Conservation (phyloP, 2,329 filamentous ascomycete genomes). For the Macrophomina phaseolina region DNA sequence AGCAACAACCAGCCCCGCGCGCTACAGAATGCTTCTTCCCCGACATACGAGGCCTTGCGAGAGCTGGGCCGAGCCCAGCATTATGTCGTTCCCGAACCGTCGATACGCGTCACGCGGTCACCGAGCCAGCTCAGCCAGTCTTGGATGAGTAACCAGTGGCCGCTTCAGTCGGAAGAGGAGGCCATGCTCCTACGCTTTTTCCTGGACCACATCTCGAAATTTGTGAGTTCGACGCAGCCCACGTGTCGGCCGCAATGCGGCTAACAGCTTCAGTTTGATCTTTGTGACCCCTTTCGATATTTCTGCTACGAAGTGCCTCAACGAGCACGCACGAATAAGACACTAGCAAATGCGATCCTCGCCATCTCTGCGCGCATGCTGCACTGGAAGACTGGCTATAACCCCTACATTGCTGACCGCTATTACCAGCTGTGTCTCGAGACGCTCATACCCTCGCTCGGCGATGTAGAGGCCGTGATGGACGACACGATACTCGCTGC, state of each 20-base stretch:
- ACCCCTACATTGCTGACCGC: slow-evolving; percentile 49
- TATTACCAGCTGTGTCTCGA: slow-evolving; percentile 50
- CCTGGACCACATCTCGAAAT: slow-evolving; percentile 44
- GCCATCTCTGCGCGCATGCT: slow-evolving; percentile 51
- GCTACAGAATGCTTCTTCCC: slow-evolving; percentile 27
- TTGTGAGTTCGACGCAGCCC: slow-evolving; percentile 33
- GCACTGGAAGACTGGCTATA: slow-evolving; percentile 47
- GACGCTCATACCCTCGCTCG: slow-evolving; percentile 48
- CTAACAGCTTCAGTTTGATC: slow-evolving; percentile 38
- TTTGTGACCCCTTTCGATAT: slow-evolving; percentile 42
- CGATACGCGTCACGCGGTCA: neutral
- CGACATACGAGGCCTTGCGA: slow-evolving; percentile 31
- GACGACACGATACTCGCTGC: slow-evolving; percentile 50
- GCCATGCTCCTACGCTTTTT: slow-evolving; percentile 45
- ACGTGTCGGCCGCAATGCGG: slow-evolving; percentile 20
- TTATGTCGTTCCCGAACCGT: slow-evolving; percentile 3
- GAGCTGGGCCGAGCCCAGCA: slow-evolving; percentile 28
- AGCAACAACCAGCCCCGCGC: slow-evolving; percentile 27
- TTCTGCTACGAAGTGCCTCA: slow-evolving; percentile 45
- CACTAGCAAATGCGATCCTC: slow-evolving; percentile 50
- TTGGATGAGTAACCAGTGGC: slow-evolving; percentile 41
- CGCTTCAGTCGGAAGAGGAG: slow-evolving; percentile 43
- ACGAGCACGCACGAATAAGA: slow-evolving; percentile 44
- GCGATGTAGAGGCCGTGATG: slow-evolving; percentile 46
- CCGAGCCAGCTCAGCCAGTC: slow-evolving; percentile 37